Percentiles rank a stretch among this genome's conserved stretches.
Evolutionary conservation across 768 basidiomycete species (phyloP).

Genomic region (Boletus rubroflammeus): DNA sequence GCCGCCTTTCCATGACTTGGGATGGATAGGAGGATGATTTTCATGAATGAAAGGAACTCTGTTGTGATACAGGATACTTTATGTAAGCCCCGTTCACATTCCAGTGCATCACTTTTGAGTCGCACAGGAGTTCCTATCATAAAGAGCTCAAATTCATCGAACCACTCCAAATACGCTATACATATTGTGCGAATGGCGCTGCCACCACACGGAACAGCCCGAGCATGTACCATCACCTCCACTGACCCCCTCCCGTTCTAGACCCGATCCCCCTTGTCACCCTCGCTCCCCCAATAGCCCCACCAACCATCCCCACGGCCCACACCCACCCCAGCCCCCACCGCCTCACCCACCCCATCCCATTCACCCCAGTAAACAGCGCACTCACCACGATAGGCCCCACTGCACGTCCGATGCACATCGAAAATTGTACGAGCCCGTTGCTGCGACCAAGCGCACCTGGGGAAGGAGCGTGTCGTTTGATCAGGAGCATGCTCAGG

Average conservation of each 20-base stretch:
- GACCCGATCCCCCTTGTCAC: slow-evolving; percentile 5
- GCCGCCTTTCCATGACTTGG: too few species aligned
- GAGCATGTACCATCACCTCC: not conserved
- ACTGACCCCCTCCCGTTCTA: not conserved
- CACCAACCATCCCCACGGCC: slow-evolving; percentile 12
- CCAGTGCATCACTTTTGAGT: too few species aligned
- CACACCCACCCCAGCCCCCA: slow-evolving; percentile 12
- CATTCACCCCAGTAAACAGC: slow-evolving; percentile 17
- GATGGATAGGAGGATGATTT: too few species aligned
- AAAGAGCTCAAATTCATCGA: too few species aligned
- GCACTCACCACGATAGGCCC: slow-evolving; percentile 51
- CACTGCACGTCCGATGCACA: slow-evolving; percentile 52
- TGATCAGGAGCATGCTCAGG: slow-evolving; percentile 59
- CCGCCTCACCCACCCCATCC: slow-evolving; percentile 5
- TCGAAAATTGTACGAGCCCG: slow-evolving; percentile 55
- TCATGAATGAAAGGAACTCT: too few species aligned
- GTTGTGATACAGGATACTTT: too few species aligned
- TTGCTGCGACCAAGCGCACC: slow-evolving; percentile 51
- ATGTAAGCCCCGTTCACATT: too few species aligned
- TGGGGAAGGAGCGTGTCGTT: slow-evolving; percentile 32
- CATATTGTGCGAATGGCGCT: not conserved
- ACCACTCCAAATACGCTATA: not conserved
- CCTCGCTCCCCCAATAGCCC: slow-evolving; percentile 8
- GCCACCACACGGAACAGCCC: not conserved
- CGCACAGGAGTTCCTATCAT: too few species aligned